Evolutionary conservation across 2,329 filamentous ascomycete genomes (phyloP), one percentile per base, ranked within the genome.

Genomic region (Nemania sp.): DNA sequence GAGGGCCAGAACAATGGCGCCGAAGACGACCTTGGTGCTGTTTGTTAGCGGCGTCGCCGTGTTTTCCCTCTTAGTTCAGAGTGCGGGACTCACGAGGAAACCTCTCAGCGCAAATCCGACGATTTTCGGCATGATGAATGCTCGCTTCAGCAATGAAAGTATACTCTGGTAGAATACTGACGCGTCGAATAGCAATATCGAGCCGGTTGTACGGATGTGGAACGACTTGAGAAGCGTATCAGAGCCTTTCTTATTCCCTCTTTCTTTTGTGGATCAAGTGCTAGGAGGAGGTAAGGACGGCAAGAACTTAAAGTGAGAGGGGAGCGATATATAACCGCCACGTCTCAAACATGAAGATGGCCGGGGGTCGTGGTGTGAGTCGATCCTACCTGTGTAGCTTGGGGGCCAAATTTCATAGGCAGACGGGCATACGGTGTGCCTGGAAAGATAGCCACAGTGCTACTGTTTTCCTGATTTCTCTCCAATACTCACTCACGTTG

Each of bases 1-100:
- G 13, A 75, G 58, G 11, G 69, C 73, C 13, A 75, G 65, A 29
- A 75, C 70, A 13, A 74, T 67, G 6, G 69, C 71, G 2, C 71
- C 66, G 52, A 71, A 71, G n/a, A 74, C 54, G 25, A 75, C 61
- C 73, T 75, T 45, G 7, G 34, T 18, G 20, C 39, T 9, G 12
- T 7, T n/a, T 25, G 55, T 60, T 18, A 62, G 47, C 45, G 51
- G 29, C 2, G 6, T 5, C 59, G 6, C 63, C 51, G 20, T 10
- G 4, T n/a, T 17, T 39, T 11, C 11, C 46, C n/a, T 12, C 1
- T 35, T 1, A 17, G 6, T 18, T 5, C 12, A 21, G 17, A 11
- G 9, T 12, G 6, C 7, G 20, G 11, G 10, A 63, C 70, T 64
- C 63, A 72, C 70, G 47, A 71, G 57, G 17, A 72, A 65, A 48